Percentiles rank a stretch among this genome's conserved stretches.
phyloP scores from a whole-genome alignment of 208 protist species.

The Trypanosomatidae sp. region DNA sequence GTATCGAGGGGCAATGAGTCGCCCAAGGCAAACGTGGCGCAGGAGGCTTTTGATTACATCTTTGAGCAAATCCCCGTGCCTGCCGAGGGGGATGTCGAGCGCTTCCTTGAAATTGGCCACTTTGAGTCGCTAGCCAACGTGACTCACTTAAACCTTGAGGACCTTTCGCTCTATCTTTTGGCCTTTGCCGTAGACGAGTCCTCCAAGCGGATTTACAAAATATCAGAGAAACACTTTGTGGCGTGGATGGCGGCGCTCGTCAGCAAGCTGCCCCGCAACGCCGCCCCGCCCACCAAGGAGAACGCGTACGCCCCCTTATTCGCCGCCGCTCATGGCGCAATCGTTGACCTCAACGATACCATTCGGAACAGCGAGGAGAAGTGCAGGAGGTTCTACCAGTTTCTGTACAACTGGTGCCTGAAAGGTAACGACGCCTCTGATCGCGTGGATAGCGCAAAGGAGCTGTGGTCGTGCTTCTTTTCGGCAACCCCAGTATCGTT shows the following conservation, averaged over 20 bases:
- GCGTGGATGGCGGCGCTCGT: slow-evolving; percentile 27
- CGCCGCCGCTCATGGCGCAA: slow-evolving; percentile 20
- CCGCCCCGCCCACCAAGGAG: slow-evolving; percentile 3
- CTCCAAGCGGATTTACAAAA: slow-evolving; percentile 28
- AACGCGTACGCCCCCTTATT: slow-evolving; percentile 37
- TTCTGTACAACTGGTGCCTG: slow-evolving; percentile 58
- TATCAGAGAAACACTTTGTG: slow-evolving; percentile 54
- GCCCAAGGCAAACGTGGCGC: slow-evolving; percentile 3
- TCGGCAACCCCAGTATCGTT: slow-evolving; percentile 24
- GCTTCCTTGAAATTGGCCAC: slow-evolving; percentile 42
- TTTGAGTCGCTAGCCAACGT: slow-evolving; percentile 47
- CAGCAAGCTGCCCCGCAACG: slow-evolving; percentile 12
- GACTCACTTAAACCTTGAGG: slow-evolving; percentile 45
- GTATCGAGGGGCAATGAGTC: slow-evolving; percentile 4
- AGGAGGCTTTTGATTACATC: slow-evolving; percentile 42
- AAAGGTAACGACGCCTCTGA: slow-evolving; percentile 29
- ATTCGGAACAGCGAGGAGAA: slow-evolving; percentile 29
- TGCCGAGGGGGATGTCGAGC: slow-evolving; percentile 12
- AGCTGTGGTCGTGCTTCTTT: slow-evolving; percentile 76
- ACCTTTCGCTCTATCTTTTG: slow-evolving; percentile 67
- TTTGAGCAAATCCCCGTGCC: slow-evolving; percentile 14
- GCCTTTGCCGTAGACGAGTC: slow-evolving; percentile 47
- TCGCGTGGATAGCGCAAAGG: slow-evolving; percentile 42
- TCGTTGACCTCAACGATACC: slow-evolving; percentile 23
- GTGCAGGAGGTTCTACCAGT: slow-evolving; percentile 52